Base-by-base conservation (phyloP, 2,329 filamentous ascomycete genomes). In the Monosporascus sp. region DNA sequence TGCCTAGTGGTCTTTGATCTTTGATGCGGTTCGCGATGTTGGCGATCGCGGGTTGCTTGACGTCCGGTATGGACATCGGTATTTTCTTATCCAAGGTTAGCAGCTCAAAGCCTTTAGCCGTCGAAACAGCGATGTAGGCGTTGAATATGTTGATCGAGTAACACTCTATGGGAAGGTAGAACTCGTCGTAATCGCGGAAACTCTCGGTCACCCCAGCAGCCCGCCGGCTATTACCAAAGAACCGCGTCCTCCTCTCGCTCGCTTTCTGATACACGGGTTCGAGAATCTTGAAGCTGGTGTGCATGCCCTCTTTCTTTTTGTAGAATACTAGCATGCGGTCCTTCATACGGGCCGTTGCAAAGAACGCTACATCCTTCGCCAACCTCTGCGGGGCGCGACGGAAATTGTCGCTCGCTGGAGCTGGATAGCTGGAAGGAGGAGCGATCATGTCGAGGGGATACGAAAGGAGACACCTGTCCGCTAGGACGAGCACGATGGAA, bases 161-260 rank as follows among this genome's bases (percentile, higher is more conserved):
- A 70, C 91, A 97, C 68, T 99, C 95, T 2, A 89, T 87, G 0
- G 94, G 94, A 62, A 99, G 92, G 73, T 97, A 99, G 72, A 99
- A 99, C 62, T 97, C 94, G 74, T 99, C 94, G 69, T 92, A 99
- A 67, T 99, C 94, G 58, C 94, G 88, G 84, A 97, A 99, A 63
- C 93, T 93, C 63, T 99, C 94, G 0, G 93, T 97, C 55, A 82
- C 85, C 20, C 91, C 91, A 31, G 80, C 78, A 9, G 81, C 81
- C 14, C 74, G 72, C 55, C 74, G 75, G 19, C 85, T 85, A 58
- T 76, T 72, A 40, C 82, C 79, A 58, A 86, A 86, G 16, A 86
- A 69, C 8, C 90, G 85, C 5, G 85, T 82, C 63, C 87, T 89
- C 75, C 89, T 93, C 66, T 96, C 89, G 0, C 89, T 86, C 1